Evolutionary conservation across 257 asterid genomes (phyloP).

Genomic region (Nicotiana noctiflora): DNA sequence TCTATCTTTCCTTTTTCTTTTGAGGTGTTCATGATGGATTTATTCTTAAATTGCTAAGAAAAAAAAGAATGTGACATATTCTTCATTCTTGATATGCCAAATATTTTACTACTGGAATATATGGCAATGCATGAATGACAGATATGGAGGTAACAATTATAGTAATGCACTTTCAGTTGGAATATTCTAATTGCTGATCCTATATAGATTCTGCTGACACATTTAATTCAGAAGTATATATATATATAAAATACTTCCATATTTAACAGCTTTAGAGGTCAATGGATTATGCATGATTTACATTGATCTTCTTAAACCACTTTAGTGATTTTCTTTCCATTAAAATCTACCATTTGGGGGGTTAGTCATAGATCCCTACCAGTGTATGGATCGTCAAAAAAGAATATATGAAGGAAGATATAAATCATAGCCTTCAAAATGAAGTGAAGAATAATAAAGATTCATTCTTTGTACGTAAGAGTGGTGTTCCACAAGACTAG

Average conservation of each 20-base stretch:
- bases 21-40: background rate
- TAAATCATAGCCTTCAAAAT: background rate
- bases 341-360: background rate
- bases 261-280: no score
- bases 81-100: background rate
- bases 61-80: background rate
- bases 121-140: background rate
- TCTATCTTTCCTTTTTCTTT: background rate
- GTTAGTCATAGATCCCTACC: background rate
- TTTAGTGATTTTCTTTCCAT: background rate
- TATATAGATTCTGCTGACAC: background rate
- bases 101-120: no score
- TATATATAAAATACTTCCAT: background rate
- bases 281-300: background rate
- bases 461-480: no score
- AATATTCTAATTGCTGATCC: background rate
- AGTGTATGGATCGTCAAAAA: background rate
- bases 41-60: background rate
- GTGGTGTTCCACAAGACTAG: no score
- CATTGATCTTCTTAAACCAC: background rate
- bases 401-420: background rate
- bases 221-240: background rate
- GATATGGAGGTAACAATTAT: background rate
- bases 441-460: background rate
- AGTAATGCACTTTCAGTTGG: background rate